These are phyloP conservation scores for Blastomyces emzantsi DNA, from an alignment of 2,329 filamentous ascomycete genomes.

Conservation along the genomic window DNA sequence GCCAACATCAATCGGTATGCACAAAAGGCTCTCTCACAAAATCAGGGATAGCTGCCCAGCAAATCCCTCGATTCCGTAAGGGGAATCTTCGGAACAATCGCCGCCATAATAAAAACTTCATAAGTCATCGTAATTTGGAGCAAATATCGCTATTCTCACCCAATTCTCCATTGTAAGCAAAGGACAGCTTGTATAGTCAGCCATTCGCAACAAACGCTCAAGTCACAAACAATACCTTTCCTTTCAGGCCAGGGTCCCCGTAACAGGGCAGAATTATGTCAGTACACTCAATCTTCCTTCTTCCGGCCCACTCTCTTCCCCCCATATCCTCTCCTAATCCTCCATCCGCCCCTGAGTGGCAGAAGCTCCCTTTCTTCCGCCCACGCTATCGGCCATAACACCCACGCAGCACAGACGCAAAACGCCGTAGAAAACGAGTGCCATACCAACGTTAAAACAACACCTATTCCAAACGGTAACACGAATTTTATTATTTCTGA, in stretches of 20 bases:
- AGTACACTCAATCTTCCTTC: background rate
- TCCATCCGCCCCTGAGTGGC: slow-evolving; percentile 14
- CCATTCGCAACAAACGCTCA: no score
- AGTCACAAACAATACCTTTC: background rate
- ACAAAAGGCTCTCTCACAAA: no score
- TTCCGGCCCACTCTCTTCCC: background rate
- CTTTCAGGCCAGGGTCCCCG: background rate
- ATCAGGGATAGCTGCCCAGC: no score
- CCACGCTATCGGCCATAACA: slow-evolving; percentile 44
- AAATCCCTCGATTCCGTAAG: no score
- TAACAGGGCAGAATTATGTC: background rate
- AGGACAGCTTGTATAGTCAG: no score
- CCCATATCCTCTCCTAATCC: background rate
- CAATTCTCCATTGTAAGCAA: no score
- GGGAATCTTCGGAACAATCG: no score
- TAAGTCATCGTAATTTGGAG: no score
- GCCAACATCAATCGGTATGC: no score
- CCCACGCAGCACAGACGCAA: slow-evolving; percentile 52
- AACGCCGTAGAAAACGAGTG: slow-evolving; percentile 54
- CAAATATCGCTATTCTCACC: no score
- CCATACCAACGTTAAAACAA: slow-evolving; percentile 49
- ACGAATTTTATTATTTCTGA: slow-evolving; percentile 69
- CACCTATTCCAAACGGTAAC: slow-evolving; percentile 49
- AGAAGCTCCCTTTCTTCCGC: slow-evolving; percentile 37
- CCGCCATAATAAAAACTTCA: no score